A percentile compares a stretch with the other conserved stretches of the same genome.
phyloP scores from a whole-genome alignment of 345 rosid genomes.

The Populus alba region DNA sequence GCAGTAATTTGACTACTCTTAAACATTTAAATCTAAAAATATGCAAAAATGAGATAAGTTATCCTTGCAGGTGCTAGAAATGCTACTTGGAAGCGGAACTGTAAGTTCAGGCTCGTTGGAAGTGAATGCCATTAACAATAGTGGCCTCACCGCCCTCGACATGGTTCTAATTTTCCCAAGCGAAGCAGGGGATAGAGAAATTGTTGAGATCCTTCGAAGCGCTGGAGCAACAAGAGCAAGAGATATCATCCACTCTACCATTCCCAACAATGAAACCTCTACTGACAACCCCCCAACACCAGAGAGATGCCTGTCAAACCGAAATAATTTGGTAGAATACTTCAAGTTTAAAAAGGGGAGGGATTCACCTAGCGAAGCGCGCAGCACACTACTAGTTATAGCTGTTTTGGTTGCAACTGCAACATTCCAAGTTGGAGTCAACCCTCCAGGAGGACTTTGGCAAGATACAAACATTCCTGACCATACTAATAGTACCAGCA shows the following conservation, averaged over 20 bases:
- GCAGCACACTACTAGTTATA: constrained; percentile 41
- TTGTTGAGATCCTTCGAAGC: constrained; percentile 2
- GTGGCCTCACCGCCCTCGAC: constrained; percentile 17
- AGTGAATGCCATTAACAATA: constrained; percentile 13
- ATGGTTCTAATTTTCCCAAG: constrained; percentile 14
- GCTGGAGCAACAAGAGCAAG: constrained; percentile 6
- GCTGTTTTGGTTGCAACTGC: constrained; percentile 54
- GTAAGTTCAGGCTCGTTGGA: not conserved
- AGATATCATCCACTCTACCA: not conserved
- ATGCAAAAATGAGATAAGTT: not conserved
- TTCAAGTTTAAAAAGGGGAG: constrained; percentile 55
- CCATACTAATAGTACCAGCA: constrained; percentile 17
- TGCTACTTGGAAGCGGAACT: not conserved
- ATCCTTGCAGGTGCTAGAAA: constrained; percentile 18
- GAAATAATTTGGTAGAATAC: constrained; percentile 34
- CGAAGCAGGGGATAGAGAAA: constrained; percentile 21
- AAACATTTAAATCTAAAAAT: not conserved
- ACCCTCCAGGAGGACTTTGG: constrained; percentile 33
- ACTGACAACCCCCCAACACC: constrained; percentile 5
- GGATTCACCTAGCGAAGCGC: constrained; percentile 57
- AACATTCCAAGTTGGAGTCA: constrained; percentile 30
- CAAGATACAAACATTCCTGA: constrained; percentile 29
- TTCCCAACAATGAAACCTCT: not conserved
- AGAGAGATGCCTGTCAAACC: not conserved
- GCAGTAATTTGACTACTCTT: not conserved